Evolutionary conservation across 1,139 yeast species (phyloP).

Genomic region (Debaryomycetaceae sp.): DNA sequence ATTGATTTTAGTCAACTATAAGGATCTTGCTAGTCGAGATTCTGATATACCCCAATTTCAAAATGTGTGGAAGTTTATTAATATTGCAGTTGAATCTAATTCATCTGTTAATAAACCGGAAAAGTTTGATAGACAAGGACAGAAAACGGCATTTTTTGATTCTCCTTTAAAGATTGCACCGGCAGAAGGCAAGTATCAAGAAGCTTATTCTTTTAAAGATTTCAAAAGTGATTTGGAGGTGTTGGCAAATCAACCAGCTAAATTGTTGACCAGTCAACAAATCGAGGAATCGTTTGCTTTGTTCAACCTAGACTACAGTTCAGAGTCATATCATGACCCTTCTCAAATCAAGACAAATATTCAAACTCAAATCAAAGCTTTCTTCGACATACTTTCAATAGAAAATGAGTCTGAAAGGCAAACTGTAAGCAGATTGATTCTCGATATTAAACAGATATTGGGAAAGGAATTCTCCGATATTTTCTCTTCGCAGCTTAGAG

Average conservation of each 20-base stretch:
- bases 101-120: neutral
- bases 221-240: slow-evolving; percentile 28
- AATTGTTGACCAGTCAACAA: slow-evolving; percentile 16
- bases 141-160: slow-evolving; percentile 14
- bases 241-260: slow-evolving; percentile 12
- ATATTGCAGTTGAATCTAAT: slow-evolving; percentile 24
- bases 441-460: slow-evolving; percentile 15
- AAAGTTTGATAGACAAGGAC: slow-evolving; percentile 1
- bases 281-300: slow-evolving; percentile 14
- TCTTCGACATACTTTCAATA: slow-evolving; percentile 1
- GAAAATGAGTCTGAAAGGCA: neutral
- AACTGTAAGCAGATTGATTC: slow-evolving; percentile 11
- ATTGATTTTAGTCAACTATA: slow-evolving; percentile 30
- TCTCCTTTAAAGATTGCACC: slow-evolving; percentile 34
- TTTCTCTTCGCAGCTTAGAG: neutral
- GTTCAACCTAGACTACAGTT: slow-evolving; percentile 5
- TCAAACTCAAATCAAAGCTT: slow-evolving; percentile 1
- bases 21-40: slow-evolving; percentile 34
- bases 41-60: slow-evolving; percentile 30
- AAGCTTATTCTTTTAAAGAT: slow-evolving; percentile 20
- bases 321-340: slow-evolving; percentile 2
- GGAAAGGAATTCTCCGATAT: slow-evolving; percentile 5
- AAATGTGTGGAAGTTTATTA: slow-evolving; percentile 37
- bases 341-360: slow-evolving; percentile 1
- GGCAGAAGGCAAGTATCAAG: slow-evolving; percentile 16